phyloP scores from a whole-genome alignment of 371 early-diverging fungal species.

The Rhizopus delemar region DNA sequence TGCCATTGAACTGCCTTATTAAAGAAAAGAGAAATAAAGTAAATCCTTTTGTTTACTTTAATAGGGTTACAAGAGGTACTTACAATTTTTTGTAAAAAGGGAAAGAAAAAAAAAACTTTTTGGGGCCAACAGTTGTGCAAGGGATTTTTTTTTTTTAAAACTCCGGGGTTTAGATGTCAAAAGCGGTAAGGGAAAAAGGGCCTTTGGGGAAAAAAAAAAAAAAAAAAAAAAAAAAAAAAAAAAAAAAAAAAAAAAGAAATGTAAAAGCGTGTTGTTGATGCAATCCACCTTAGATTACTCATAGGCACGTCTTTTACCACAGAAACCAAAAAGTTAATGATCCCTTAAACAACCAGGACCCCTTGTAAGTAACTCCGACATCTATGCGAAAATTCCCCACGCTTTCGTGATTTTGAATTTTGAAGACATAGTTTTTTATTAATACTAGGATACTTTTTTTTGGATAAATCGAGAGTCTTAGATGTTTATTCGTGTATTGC shows the following conservation, averaged over 20 bases:
- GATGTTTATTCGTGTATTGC: too few species aligned
- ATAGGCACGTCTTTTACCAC: neutral
- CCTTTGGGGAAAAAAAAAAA: neutral
- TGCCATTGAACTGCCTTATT: neutral
- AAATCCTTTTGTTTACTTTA: neutral
- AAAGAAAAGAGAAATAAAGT: neutral
- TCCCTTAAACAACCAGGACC: neutral
- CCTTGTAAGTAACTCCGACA: neutral
- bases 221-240: too few species aligned
- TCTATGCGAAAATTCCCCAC: neutral
- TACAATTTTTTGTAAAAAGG: neutral
- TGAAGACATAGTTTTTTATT: too few species aligned
- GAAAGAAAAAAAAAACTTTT: neutral
- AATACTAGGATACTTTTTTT: too few species aligned
- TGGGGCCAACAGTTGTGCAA: neutral
- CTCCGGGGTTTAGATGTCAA: neutral
- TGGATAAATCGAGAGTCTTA: too few species aligned
- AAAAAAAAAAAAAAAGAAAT: too few species aligned
- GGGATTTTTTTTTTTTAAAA: neutral
- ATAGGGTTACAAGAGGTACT: too few species aligned
- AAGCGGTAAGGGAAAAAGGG: neutral
- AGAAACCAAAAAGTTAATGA: neutral
- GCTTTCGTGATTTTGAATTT: too few species aligned
- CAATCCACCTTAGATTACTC: neutral
- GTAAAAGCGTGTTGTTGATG: neutral